Conservation (phyloP, 768 basidiomycete genomes). For the Naematelia encephala region DNA sequence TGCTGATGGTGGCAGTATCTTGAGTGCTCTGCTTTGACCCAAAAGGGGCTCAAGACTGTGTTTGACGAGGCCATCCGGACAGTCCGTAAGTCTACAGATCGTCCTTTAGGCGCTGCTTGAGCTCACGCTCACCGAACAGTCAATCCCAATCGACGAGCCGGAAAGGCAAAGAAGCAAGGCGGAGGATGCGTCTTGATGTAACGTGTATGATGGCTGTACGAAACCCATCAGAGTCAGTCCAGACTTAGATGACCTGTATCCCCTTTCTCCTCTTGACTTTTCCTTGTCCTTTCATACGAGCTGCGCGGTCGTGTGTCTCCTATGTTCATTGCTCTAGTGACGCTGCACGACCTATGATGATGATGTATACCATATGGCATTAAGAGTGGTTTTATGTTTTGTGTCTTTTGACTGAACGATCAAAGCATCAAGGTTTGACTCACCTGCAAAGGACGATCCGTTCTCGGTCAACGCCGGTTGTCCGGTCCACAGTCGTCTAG, state of each 20-base stretch:
- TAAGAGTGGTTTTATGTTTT: too few species aligned
- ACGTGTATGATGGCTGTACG: background rate
- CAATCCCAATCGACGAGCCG: slow-evolving; percentile 39
- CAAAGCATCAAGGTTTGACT: too few species aligned
- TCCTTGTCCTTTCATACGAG: background rate
- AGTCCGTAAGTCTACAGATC: slow-evolving; percentile 34
- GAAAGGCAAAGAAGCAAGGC: slow-evolving; percentile 45
- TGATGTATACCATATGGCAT: background rate
- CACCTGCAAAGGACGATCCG: background rate
- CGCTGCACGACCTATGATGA: background rate
- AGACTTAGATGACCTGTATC: too few species aligned
- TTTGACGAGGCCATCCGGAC: slow-evolving; percentile 52
- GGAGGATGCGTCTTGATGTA: slow-evolving; percentile 47
- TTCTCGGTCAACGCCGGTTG: background rate
- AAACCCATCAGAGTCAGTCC: background rate
- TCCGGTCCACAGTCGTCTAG: background rate
- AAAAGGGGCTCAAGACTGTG: slow-evolving; percentile 50
- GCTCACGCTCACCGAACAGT: slow-evolving; percentile 15
- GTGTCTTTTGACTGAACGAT: too few species aligned
- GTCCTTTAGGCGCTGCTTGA: too few species aligned
- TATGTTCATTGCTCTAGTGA: background rate
- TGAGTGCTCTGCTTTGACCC: slow-evolving; percentile 49
- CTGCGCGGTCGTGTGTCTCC: background rate
- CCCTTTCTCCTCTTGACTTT: background rate
- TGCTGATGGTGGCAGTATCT: slow-evolving; percentile 33